Base-by-base conservation (phyloP, 306 rosid species). In the Rubus parviflorus region DNA sequence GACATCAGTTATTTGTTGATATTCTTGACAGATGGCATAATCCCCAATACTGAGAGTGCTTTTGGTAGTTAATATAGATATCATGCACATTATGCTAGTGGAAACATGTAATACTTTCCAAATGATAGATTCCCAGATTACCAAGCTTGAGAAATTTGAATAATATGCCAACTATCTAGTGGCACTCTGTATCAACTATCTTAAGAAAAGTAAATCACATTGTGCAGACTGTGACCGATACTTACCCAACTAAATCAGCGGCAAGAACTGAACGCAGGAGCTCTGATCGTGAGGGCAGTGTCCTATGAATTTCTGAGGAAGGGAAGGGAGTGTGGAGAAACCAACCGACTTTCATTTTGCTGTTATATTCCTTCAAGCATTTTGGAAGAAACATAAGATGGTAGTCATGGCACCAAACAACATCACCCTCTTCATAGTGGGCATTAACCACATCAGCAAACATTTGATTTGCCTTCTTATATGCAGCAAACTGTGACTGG, bases 351-450 rank as follows among this genome's bases (percentile, higher is more conserved):
- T 93, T 93, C 97, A 93, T 90, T 75, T 90, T 74, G 25, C 63
- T 83, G 79, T 93, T 84, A 80, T 86, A 57, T 13, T 90, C 90
- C 85, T 93, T 93, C 65, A 93, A 82, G 81, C 98, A 93, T 80
- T 90, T 84, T 6, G 98, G 98, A 80, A 93, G 98, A 80, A 83
- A 93, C 98, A 93, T 93, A 41, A 93, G 98, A 85, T 93, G 98
- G 84, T 93, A 93, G 82, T 93, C 98, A 78, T 93, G 98, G 86
- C 94, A 89, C 98, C 98, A 93, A 79, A 93, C 98, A 43, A 93
- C 96, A 80, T 93, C 98, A 85, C 96, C 96, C 77, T 93, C 97
- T 82, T 82, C 86, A 68, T 90, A 93, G 84, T 93, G 90, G 80
- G 71, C 7, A 80, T 88, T 90, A 5, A 93, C 98, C 19, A 93